Evolutionary conservation across 2,329 filamentous ascomycete genomes (phyloP), one percentile per base, ranked within the genome.

Genomic region (Arthrobotrys sinensis): DNA sequence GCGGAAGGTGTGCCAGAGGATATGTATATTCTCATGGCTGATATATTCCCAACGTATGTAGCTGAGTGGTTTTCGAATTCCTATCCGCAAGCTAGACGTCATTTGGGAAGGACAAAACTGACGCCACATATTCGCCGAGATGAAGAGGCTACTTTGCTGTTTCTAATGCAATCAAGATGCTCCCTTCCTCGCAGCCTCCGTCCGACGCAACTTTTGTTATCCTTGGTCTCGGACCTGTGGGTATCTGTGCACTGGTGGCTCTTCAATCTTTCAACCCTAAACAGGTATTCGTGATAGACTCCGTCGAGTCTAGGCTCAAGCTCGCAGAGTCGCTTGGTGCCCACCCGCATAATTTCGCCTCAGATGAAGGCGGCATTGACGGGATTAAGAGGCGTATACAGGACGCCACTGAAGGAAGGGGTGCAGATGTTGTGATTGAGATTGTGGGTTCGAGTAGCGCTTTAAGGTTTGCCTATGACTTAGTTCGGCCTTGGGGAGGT

Each of bases 191-290:
- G 5, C 65, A 52, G 12, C 87, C 90, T 70, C 88, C 91, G 64
- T 84, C 87, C 16, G 89, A 93, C 55, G 89, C 90, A 76, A 92
- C 91, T 0, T 90, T 93, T 0, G 92, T 96, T 0, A 86, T 97
- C 19, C 89, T 97, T 76, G 94, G 94, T 4, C 97, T 94, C 82
- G 94, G 94, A 0, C 91, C 91, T 0, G 91, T 97, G 2, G 94
- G 93, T 0, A 87, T 97, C 11, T 97, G 94, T 83, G 93, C 94
- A 14, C 86, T 96, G 72, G 88, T 94, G 79, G 91, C 93, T 76
- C 76, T 79, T 46, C 68, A 36, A 11, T 91, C 92, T 4, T 91
- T 90, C 84, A 89, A 90, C 80, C 93, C 93, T 0, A 92, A 90
- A 83, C 88, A 92, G 82, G 84, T 96, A 1, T 90, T 96, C 79